A percentile compares a stretch with the other conserved stretches of the same genome.
Conservation (phyloP, 768 basidiomycete species). For the Mycena leptocephala region DNA sequence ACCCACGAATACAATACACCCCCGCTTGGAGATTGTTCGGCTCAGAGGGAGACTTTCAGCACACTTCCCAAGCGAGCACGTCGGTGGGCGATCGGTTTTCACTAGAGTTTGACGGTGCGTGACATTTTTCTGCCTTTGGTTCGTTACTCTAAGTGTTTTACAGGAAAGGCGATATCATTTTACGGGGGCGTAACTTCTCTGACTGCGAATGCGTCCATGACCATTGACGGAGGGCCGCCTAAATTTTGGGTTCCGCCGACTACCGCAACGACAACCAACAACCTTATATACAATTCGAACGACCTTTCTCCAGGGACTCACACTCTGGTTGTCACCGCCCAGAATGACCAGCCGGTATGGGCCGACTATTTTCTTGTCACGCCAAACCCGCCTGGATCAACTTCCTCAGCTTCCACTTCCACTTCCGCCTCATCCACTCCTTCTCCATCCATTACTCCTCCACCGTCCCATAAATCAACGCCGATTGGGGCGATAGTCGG, state of each 20-base stretch:
- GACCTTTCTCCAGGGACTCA: slow-evolving; percentile 14
- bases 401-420: background rate
- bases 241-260: background rate
- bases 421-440: background rate
- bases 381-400: background rate
- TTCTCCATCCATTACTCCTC: background rate
- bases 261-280: background rate
- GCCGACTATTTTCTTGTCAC: slow-evolving; percentile 29
- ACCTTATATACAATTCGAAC: slow-evolving; percentile 14
- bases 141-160: background rate
- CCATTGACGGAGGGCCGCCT: slow-evolving; percentile 11
- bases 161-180: slow-evolving; percentile 5
- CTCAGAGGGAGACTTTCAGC: background rate
- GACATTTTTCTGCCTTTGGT: no score
- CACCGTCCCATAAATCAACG: no score
- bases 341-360: slow-evolving; percentile 15
- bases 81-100: background rate
- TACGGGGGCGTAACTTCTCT: background rate
- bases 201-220: background rate
- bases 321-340: slow-evolving; percentile 14
- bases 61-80: background rate
- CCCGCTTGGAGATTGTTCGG: background rate
- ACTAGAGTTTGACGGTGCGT: slow-evolving; percentile 5
- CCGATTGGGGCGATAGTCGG: background rate
- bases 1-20: background rate